Percentiles rank a stretch among this genome's conserved stretches.
Conservation (phyloP, 371 early-diverging fungal species). For the Haplosporangium sp. region DNA sequence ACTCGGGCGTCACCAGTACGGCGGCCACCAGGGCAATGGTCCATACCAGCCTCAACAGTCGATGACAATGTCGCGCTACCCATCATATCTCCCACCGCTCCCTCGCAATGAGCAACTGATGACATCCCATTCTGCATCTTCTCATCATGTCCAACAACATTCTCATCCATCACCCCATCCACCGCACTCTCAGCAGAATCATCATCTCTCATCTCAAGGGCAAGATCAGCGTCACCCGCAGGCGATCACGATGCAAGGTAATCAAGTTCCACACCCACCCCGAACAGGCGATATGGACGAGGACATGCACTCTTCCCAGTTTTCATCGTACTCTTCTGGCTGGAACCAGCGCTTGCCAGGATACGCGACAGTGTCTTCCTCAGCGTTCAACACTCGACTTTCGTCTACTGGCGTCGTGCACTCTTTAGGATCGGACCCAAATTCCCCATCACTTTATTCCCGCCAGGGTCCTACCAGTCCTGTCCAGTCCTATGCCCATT, state of each 20-base stretch:
- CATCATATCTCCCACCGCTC: conserved; percentile 14
- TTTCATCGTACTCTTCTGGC: conserved; percentile 38
- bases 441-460: conserved; percentile 35
- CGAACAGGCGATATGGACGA: conserved; percentile 37
- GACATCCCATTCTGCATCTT: not conserved
- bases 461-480: conserved; percentile 19
- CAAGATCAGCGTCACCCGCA: conserved; percentile 22
- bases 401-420: conserved; percentile 48
- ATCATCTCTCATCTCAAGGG: not conserved
- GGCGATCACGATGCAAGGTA: conserved; percentile 44
- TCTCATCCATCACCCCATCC: conserved; percentile 10
- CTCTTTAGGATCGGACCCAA: conserved; percentile 21
- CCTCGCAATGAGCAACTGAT: conserved; percentile 5
- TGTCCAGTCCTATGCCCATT: conserved; percentile 22
- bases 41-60: conserved; percentile 38
- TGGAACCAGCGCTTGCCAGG: conserved; percentile 53
- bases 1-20: conserved; percentile 11
- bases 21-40: conserved; percentile 34
- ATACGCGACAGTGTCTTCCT: conserved; percentile 46
- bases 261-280: conserved; percentile 22
- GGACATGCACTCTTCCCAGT: conserved; percentile 13
- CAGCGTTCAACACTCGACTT: conserved; percentile 34
- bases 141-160: conserved; percentile 1
- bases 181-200: conserved; percentile 3
- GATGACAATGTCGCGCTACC: conserved; percentile 47